These are phyloP conservation scores for Penstemon eatonii DNA, from an alignment of 257 asterid species.

Conservation along the genomic window DNA sequence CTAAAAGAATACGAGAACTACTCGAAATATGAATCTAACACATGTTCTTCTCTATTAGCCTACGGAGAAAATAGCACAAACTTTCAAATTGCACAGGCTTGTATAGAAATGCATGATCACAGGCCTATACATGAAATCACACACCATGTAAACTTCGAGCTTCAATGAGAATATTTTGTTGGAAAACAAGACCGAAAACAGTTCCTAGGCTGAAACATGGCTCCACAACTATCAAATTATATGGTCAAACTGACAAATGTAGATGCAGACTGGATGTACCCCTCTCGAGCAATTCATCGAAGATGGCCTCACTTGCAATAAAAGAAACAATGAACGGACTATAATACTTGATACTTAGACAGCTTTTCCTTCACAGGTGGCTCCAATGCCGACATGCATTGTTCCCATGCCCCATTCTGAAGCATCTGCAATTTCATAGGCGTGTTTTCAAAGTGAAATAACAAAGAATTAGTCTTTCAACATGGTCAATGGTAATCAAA, in stretches of 20 bases:
- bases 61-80: neutral
- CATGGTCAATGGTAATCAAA: constrained; percentile 2
- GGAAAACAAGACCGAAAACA: constrained; percentile 7
- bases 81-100: constrained; percentile 20
- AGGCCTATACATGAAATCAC: constrained; percentile 18
- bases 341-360: constrained; percentile 53
- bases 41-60: constrained; percentile 16
- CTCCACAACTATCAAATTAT: constrained; percentile 23
- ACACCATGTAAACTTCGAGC: constrained; percentile 31
- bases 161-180: constrained; percentile 21
- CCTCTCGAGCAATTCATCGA: constrained; percentile 16
- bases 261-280: constrained; percentile 25
- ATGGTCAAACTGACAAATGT: constrained; percentile 6
- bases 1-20: constrained; percentile 28
- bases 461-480: neutral
- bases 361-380: constrained; percentile 71
- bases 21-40: constrained; percentile 17
- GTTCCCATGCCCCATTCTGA: constrained; percentile 84
- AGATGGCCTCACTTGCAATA: constrained; percentile 3
- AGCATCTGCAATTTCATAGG: constrained; percentile 61
- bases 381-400: constrained; percentile 79
- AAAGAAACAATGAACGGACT: constrained; percentile 3
- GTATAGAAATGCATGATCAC: constrained; percentile 17
- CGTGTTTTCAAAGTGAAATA: neutral
- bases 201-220: constrained; percentile 20